A percentile compares a stretch with the other conserved stretches of the same genome.
Evolutionary conservation across 1,284 basidiomycete species (phyloP).

Genomic region (Trichosporon asahii): DNA sequence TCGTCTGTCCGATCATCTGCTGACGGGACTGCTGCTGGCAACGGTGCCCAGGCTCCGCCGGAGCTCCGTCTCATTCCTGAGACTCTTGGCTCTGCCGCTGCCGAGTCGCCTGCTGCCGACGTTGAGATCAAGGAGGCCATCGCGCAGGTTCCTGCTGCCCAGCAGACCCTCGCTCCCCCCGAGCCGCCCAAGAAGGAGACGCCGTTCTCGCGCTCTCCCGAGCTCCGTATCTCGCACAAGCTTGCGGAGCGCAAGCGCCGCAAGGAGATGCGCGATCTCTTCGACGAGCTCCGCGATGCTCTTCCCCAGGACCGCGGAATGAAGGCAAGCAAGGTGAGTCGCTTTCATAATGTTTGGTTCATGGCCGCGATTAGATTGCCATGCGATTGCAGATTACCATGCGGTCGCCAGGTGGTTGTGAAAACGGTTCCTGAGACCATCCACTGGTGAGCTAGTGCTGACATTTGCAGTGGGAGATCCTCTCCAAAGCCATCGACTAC

Average conservation of each 20-base stretch:
- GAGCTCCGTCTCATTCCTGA: constrained; percentile 38
- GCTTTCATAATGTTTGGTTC: constrained; percentile 53
- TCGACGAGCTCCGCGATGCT: constrained; percentile 87
- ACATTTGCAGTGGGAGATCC: constrained; percentile 23
- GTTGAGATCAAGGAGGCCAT: constrained; percentile 9
- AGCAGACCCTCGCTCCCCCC: constrained; percentile 14
- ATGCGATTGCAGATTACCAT: constrained; percentile 6
- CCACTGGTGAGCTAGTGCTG: neutral
- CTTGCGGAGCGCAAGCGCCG: constrained; percentile 82
- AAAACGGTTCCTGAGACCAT: neutral
- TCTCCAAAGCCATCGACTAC: constrained; percentile 30
- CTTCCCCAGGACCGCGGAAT: constrained; percentile 84
- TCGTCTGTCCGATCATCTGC: constrained; percentile 36
- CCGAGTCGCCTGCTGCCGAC: constrained; percentile 25
- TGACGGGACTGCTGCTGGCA: constrained; percentile 4
- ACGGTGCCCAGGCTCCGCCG: constrained; percentile 20
- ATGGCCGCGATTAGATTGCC: constrained; percentile 4
- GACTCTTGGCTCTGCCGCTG: constrained; percentile 34
- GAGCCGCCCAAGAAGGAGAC: constrained; percentile 55
- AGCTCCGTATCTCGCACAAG: constrained; percentile 88
- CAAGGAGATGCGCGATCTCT: constrained; percentile 96
- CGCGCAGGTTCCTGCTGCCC: constrained; percentile 26
- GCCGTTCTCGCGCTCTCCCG: constrained; percentile 89
- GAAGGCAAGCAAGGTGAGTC: constrained; percentile 73
- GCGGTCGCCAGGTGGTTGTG: constrained; percentile 3